Evolutionary conservation across 2,329 filamentous ascomycete species (phyloP).

Genomic region (Mariannaea elegans): DNA sequence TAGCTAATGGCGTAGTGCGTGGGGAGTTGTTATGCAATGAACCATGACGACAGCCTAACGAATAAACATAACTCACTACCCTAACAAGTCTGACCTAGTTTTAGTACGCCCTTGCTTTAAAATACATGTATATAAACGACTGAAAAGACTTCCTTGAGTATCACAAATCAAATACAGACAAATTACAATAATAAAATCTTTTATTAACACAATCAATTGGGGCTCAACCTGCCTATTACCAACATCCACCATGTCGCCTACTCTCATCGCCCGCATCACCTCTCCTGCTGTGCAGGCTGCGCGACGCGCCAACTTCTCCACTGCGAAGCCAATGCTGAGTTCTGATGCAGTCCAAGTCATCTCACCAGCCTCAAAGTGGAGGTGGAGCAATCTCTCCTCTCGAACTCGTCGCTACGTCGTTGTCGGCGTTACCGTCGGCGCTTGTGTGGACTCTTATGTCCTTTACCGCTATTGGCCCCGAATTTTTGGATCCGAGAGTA

Average conservation of each 20-base stretch:
- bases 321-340: conserved; percentile 22
- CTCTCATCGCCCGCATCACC: conserved; percentile 29
- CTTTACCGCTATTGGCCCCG: conserved; percentile 41
- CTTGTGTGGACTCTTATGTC: conserved; percentile 38
- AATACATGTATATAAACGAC: conserved; percentile 5
- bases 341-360: conserved; percentile 1
- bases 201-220: background rate
- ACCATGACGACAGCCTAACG: conserved; percentile 5
- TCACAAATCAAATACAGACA: background rate
- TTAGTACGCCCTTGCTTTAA: background rate
- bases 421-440: conserved; percentile 28
- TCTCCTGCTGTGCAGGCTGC: conserved; percentile 20
- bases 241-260: conserved; percentile 27
- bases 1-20: background rate
- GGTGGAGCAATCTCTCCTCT: conserved; percentile 42
- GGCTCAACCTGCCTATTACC: background rate
- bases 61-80: conserved; percentile 12
- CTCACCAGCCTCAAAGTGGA: conserved; percentile 19
- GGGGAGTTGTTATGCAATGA: background rate
- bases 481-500: conserved; percentile 23
- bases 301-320: conserved; percentile 36
- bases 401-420: conserved; percentile 38
- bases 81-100: too few species aligned
- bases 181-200: background rate
- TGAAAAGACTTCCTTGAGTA: background rate